phyloP scores from a whole-genome alignment of 257 asterid species.

The Marsdenia floribunda region DNA sequence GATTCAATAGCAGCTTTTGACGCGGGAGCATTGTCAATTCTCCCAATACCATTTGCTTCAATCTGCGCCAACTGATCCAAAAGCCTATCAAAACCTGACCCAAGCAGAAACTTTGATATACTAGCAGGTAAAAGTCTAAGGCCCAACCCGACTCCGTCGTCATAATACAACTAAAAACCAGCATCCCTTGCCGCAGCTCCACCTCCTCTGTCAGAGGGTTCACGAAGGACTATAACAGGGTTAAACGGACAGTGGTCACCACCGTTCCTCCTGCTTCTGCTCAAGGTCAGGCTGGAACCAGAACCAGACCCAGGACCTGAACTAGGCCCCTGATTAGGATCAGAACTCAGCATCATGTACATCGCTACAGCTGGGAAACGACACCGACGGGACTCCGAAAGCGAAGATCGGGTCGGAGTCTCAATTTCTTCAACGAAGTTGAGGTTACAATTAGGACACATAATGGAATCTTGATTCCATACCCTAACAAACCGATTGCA shows the following conservation, averaged over 20 bases:
- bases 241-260: constrained; percentile 83
- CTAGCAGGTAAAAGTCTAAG: constrained; percentile 62
- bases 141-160: constrained; percentile 83
- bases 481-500: constrained; percentile 64
- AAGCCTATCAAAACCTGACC: constrained; percentile 83
- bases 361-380: constrained; percentile 64
- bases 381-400: constrained; percentile 51
- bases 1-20: constrained; percentile 78
- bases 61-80: constrained; percentile 66
- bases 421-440: constrained; percentile 72
- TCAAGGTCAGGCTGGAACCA: constrained; percentile 46
- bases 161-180: constrained; percentile 69
- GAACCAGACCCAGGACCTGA: constrained; percentile 25
- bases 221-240: constrained; percentile 85
- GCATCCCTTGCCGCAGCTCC: constrained; percentile 32
- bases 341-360: constrained; percentile 45
- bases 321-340: constrained; percentile 30
- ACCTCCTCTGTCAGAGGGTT: constrained; percentile 35
- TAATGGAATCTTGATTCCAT: constrained; percentile 40
- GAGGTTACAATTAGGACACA: constrained; percentile 64
- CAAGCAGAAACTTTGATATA: constrained; percentile 74
- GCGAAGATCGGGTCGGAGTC: constrained; percentile 38
- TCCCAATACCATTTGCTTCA: constrained; percentile 62
- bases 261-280: constrained; percentile 59
- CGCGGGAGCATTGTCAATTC: constrained; percentile 72